Base-by-base conservation (phyloP, 2,329 filamentous ascomycete genomes). In the Claviceps fusiformis region DNA sequence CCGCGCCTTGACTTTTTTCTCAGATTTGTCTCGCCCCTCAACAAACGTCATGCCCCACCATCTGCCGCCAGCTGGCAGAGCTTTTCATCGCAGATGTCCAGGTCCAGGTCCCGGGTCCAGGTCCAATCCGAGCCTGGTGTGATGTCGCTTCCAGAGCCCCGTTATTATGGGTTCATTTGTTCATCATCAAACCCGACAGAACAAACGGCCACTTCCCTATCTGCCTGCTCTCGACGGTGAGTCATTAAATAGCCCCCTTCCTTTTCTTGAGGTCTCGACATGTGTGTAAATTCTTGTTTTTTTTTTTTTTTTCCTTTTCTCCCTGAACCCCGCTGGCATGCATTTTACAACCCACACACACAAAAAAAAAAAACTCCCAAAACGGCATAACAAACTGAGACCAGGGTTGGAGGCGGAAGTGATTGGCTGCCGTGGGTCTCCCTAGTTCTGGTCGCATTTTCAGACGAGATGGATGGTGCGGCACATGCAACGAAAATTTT, bases 11-110 rank as follows among this genome's bases (percentile, higher is more conserved):
- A 52, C 27, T 27, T 51, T 45, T 45, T 54, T 17, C 13, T 37
- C 31, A 17, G 33, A 19, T 37, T 46, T 35, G 48, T 55, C 56
- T 41, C 19, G 44, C 56, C 54, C 59, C 58, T 58, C 55, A 59
- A 64, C 47, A 24, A 24, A 66, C 64, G 64, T 66, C 65, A 67
- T 66, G 59, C 63, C 62, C 65, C 64, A 64, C 65, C 59, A 54
- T 55, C 56, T 8, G 43, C n/a, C 43, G 41, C 3, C 44, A 27
- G 10, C 44, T 29, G 24, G 45, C 45, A 47, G 39, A 41, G 39
- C 15, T 13, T n/a, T 17, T n/a, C 39, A 5, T n/a, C 39, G 15
- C 39, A 41, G 5, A 6, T n/a, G 8, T 17, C 37, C 37, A 41
- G 13, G 37, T 41, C 39, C 37, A 5, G 37, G 37, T 13, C 37